A percentile compares a stretch with the other conserved stretches of the same genome.
These are phyloP conservation scores for Apiospora aurea DNA, from an alignment of 2,329 filamentous ascomycete species.

Conservation along the genomic window DNA sequence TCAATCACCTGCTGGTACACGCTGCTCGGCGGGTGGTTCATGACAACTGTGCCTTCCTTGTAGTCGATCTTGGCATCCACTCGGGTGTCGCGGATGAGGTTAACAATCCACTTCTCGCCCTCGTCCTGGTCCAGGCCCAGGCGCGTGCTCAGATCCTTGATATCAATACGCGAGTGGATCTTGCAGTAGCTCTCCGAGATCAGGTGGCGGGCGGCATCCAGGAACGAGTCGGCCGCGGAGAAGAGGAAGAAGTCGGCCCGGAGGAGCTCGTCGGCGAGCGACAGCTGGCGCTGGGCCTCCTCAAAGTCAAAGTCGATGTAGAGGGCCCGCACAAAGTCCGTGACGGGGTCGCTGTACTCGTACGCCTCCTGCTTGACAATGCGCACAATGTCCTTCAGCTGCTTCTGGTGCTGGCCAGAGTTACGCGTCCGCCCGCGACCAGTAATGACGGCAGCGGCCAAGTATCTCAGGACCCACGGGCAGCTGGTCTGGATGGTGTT, in stretches of 20 bases:
- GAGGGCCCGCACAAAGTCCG: conserved; percentile 93
- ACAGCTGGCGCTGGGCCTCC: conserved; percentile 89
- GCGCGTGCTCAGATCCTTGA: conserved; percentile 92
- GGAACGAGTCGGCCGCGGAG: conserved; percentile 83
- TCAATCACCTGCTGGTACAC: conserved; percentile 99
- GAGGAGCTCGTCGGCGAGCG: conserved; percentile 88
- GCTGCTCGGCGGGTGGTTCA: conserved; percentile 99
- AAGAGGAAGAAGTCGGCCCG: conserved; percentile 95
- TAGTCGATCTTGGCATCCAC: conserved; percentile 99
- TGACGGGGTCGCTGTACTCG: conserved; percentile 96
- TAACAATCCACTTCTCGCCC: conserved; percentile 99
- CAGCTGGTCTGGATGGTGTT: conserved; percentile 99
- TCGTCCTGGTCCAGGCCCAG: conserved; percentile 92
- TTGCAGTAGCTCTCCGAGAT: conserved; percentile 99
- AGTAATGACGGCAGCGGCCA: conserved; percentile 93
- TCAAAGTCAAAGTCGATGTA: conserved; percentile 98
- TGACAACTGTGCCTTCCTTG: conserved; percentile 96
- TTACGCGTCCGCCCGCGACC: conserved; percentile 84
- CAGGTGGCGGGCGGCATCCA: conserved; percentile 92
- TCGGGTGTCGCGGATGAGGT: conserved; percentile 95
- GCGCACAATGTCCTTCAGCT: conserved; percentile 95
- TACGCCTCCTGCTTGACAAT: conserved; percentile 97
- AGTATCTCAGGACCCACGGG: conserved; percentile 95
- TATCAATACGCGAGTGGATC: conserved; percentile 98
- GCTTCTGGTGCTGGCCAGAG: conserved; percentile 91